phyloP scores from a whole-genome alignment of 176 grass and related monocot genomes.

The Paspalum vaginatum region DNA sequence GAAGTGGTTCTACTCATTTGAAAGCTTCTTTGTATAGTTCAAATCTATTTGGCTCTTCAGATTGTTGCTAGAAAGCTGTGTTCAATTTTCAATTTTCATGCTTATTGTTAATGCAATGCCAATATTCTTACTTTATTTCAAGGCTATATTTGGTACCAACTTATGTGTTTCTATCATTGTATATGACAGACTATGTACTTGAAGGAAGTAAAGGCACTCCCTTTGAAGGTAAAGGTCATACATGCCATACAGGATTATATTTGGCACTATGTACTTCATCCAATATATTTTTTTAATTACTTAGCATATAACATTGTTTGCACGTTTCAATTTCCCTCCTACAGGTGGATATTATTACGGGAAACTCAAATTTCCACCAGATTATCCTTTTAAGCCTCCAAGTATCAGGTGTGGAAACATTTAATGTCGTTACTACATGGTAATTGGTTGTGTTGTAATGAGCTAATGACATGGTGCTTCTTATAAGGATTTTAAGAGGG shows the following conservation, averaged over 20 bases:
- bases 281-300: neutral
- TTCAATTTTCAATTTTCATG: neutral
- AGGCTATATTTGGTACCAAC: slow-evolving; percentile 5
- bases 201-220: slow-evolving; percentile 96
- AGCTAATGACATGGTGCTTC: neutral
- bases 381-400: slow-evolving; percentile 97
- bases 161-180: slow-evolving; percentile 14
- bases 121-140: neutral
- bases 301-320: neutral
- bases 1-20: neutral
- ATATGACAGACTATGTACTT: slow-evolving; percentile 92
- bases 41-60: neutral
- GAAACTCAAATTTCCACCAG: slow-evolving; percentile 94
- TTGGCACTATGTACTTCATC: neutral
- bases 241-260: neutral
- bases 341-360: slow-evolving; percentile 98
- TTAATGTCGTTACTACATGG: neutral
- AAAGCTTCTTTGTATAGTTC: slow-evolving; percentile 17
- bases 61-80: neutral
- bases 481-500: neutral
- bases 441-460: neutral
- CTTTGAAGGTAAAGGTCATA: slow-evolving; percentile 79
- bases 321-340: neutral
- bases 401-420: slow-evolving; percentile 75
- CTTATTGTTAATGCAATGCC: neutral